Evolutionary conservation across 352 stramenopile genomes (phyloP), one percentile per base, ranked within the genome.

Genomic region (Nothophytophthora sp.): DNA sequence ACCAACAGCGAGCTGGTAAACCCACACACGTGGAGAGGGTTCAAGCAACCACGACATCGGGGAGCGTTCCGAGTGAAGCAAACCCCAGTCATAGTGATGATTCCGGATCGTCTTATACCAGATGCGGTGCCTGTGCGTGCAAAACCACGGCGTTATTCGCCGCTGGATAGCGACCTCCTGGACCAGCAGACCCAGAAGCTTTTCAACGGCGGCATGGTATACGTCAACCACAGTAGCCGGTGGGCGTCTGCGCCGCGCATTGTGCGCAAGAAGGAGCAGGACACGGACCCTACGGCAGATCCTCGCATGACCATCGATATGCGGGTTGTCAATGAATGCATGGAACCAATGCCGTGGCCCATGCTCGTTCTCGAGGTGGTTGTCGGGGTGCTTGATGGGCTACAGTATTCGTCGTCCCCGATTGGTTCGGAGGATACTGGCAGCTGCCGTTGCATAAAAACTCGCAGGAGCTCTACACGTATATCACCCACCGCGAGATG

Each of bases 371-470:
- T 67, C 5, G 55, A 59, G 1, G 55, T 62, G 4, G 50, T 52
- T 1, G 0, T 61, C 2, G 34, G 20, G 0, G 49, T 41, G 2
- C 37, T 70, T 1, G 50, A 61, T 4, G 50, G 60, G 33, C 52
- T 0, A 47, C 30, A 22, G 22, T 49, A 7, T 65, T 45, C 39
- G 69, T 73, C 23, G 33, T 44, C 2, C 32, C 66, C 1, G 63
- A 69, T 24, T 73, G 52, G 55, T 61, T 69, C n/a, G 13, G 42
- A 10, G 53, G 58, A 1, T 69, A 67, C 27, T 68, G 63, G 63
- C 53, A 69, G 22, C 25, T 69, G 25, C 33, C 57, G 1, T 15
- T 64, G 0, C 52, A 68, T 16, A 28, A 37, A 12, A 44, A 57
- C 13, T 60, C 49, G 0, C 58, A 66, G 20, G 39, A 51, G 15